Evolutionary conservation across 108 stramenopile genomes (phyloP).

Genomic region (Nannochloropsis salina): DNA sequence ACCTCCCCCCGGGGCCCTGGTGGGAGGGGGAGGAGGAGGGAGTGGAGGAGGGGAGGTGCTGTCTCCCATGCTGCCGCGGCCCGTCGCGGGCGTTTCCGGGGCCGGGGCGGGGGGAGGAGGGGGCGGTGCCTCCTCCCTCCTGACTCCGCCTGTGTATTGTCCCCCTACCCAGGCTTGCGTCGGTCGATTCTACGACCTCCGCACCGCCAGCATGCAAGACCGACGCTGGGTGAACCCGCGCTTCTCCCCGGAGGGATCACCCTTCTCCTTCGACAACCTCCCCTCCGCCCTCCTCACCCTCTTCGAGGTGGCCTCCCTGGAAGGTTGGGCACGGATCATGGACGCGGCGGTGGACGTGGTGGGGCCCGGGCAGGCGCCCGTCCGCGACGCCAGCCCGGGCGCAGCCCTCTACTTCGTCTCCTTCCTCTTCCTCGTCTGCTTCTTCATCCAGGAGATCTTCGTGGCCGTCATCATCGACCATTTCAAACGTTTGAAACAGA

Average conservation of each 20-base stretch:
- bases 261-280: not conserved
- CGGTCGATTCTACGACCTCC: not conserved
- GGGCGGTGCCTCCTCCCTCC: too few relatives aligned
- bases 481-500: not conserved
- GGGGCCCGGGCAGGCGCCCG: not conserved
- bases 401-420: not conserved
- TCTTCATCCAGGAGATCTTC: not conserved
- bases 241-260: not conserved
- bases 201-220: not conserved
- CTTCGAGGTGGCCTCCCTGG: not conserved
- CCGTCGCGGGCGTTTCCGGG: too few relatives aligned
- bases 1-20: too few relatives aligned
- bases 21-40: too few relatives aligned
- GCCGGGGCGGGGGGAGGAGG: too few relatives aligned
- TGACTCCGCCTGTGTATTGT: not conserved
- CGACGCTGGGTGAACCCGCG: not conserved
- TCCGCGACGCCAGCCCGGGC: not conserved
- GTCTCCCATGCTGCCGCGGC: too few relatives aligned
- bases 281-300: not conserved
- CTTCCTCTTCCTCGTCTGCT: not conserved
- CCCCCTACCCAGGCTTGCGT: not conserved
- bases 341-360: not conserved
- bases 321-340: not conserved
- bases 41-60: too few relatives aligned
- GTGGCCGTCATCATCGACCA: slow-evolving; percentile 12